phyloP scores from a whole-genome alignment of 345 rosid genomes.

The Adansonia digitata region DNA sequence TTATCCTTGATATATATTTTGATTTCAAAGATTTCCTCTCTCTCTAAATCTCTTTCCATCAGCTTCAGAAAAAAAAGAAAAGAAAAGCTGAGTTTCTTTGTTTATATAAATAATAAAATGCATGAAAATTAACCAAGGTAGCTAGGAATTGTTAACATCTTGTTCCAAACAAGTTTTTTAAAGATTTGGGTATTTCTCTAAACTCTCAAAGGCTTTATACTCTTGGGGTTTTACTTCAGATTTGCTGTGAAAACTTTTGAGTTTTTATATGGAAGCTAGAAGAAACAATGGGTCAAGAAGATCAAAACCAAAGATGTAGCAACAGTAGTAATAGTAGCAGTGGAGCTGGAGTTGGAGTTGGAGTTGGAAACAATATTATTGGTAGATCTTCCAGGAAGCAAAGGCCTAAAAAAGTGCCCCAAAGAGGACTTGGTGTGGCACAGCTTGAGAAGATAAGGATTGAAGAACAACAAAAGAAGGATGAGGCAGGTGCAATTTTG shows the following conservation, averaged over 20 bases:
- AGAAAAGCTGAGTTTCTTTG: background rate
- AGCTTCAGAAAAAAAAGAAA: too few relatives aligned
- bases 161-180: background rate
- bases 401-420: constrained; percentile 50
- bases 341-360: constrained; percentile 17
- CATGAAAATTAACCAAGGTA: background rate
- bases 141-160: background rate
- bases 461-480: constrained; percentile 46
- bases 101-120: background rate
- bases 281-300: constrained; percentile 39
- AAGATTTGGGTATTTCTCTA: constrained; percentile 17
- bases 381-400: constrained; percentile 34
- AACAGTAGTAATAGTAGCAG: constrained; percentile 20
- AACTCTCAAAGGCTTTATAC: background rate
- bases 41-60: background rate
- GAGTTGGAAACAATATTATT: constrained; percentile 11
- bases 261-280: constrained; percentile 20
- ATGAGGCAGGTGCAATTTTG: constrained; percentile 18
- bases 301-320: constrained; percentile 30
- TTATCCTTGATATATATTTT: background rate
- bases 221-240: background rate
- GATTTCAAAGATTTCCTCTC: constrained; percentile 19
- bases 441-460: constrained; percentile 60
- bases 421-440: constrained; percentile 71
- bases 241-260: too few relatives aligned